A percentile compares a stretch with the other conserved stretches of the same genome.
Evolutionary conservation across 106 monocot species (phyloP).

Genomic region (Agapanthus africanus): DNA sequence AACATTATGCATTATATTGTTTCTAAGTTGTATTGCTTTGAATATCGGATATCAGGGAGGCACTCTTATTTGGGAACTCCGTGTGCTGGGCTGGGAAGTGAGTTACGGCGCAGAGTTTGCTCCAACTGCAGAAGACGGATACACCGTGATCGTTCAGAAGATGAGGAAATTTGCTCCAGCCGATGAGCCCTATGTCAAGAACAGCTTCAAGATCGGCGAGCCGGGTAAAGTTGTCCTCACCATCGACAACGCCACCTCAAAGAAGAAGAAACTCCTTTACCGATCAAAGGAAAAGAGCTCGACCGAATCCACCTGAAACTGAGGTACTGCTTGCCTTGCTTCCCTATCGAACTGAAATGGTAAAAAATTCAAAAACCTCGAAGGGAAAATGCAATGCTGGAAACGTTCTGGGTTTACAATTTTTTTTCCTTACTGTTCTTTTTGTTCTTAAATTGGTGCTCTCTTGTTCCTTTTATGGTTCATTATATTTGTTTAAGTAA

Average conservation of each 20-base stretch:
- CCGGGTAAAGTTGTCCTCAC: constrained; percentile 78
- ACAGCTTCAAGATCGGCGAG: constrained; percentile 77
- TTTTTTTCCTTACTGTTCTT: constrained; percentile 19
- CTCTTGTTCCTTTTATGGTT: constrained; percentile 9
- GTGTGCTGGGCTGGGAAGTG: constrained; percentile 57
- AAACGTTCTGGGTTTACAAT: not conserved
- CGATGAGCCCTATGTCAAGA: constrained; percentile 59
- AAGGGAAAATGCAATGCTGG: not conserved
- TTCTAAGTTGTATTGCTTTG: too few species aligned
- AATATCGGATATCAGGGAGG: constrained; percentile 23
- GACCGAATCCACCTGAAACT: constrained; percentile 24
- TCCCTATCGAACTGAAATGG: too few species aligned
- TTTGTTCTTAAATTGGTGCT: constrained; percentile 20
- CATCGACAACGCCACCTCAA: constrained; percentile 63
- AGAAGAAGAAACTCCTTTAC: constrained; percentile 97
- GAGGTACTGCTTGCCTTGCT: too few species aligned
- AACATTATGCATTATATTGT: too few species aligned
- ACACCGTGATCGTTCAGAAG: constrained; percentile 75
- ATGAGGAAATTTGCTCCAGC: constrained; percentile 30
- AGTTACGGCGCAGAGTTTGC: constrained; percentile 57
- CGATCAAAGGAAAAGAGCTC: constrained; percentile 58
- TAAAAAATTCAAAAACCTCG: too few species aligned
- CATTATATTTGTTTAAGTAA: constrained; percentile 19
- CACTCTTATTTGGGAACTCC: constrained; percentile 44
- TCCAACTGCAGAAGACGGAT: constrained; percentile 49